Conservation (phyloP, 2,329 filamentous ascomycete genomes). For the Trichoderma sp. region DNA sequence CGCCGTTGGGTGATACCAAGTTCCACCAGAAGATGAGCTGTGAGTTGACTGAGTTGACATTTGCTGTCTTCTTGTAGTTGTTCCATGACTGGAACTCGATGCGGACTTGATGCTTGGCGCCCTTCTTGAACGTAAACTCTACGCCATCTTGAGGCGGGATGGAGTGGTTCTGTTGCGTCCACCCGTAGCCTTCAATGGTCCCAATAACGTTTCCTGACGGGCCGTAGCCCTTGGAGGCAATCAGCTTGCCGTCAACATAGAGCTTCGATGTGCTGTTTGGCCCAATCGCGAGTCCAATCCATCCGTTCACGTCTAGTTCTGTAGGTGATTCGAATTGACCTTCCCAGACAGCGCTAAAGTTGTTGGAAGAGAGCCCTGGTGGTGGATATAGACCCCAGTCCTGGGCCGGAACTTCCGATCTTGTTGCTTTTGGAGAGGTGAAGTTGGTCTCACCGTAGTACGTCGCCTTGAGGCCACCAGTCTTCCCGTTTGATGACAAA, state of each 20-base stretch:
- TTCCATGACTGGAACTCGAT: slow-evolving; percentile 21
- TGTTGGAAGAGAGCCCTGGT: slow-evolving; percentile 11
- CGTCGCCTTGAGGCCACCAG: slow-evolving; percentile 5
- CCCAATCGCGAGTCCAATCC: slow-evolving; percentile 19
- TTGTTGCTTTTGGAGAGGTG: not conserved
- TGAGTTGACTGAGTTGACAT: slow-evolving; percentile 21
- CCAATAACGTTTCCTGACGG: not conserved
- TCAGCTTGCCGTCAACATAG: slow-evolving; percentile 13
- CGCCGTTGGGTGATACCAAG: not conserved
- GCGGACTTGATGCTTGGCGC: not conserved
- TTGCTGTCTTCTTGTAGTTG: slow-evolving; percentile 20
- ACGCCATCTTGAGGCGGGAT: slow-evolving; percentile 2
- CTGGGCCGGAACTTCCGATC: slow-evolving; percentile 1
- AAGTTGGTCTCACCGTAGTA: slow-evolving; percentile 15
- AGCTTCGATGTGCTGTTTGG: slow-evolving; percentile 18
- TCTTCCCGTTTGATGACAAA: not conserved
- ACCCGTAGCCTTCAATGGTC: slow-evolving; percentile 4
- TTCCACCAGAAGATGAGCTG: slow-evolving; percentile 23
- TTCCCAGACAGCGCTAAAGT: slow-evolving; percentile 20
- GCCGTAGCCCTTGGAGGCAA: slow-evolving; percentile 4
- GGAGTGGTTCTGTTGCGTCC: not conserved
- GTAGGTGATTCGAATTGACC: slow-evolving; percentile 10
- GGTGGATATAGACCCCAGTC: slow-evolving; percentile 21
- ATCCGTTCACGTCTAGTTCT: slow-evolving; percentile 6
- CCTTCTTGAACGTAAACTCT: slow-evolving; percentile 9